Evolutionary conservation across 768 basidiomycete species (phyloP), one percentile per base, ranked within the genome.

Genomic region (Tulasnella sp.): DNA sequence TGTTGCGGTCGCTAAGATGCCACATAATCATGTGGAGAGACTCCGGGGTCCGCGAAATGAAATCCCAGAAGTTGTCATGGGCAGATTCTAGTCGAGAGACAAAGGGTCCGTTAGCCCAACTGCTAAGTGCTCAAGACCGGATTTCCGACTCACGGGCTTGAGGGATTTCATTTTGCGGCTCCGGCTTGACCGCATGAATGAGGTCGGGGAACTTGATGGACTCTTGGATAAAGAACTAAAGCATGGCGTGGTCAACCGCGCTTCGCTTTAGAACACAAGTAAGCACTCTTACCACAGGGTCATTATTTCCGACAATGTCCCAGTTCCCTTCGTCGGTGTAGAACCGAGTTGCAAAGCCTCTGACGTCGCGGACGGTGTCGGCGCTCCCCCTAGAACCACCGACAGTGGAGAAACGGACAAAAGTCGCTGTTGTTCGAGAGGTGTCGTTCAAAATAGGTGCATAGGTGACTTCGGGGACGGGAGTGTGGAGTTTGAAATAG

Each of bases 11-110:
- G 12, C 90, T 91, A 86, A 95, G 88, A 40, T 83, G 83, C 92
- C 93, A 95, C 85, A 90, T 87, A 11, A 89, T 80, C 89, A 77
- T 47, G 40, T 78, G 84, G 88, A 84, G 64, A 29, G 79, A 74
- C 82, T 92, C 89, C 0, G 89, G 85, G 76, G 88, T 87, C 36
- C 91, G 82, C 52, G 86, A 85, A 42, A 87, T 87, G 75, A 90
- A 94, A 77, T 94, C 92, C 91, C 91, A 95, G 74, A 93, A 92
- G 76, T 90, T 92, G 80, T 94, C 92, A 77, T 94, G 92, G 1
- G 81, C 79, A 4, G 79, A 79, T 74, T 80, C 76, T 29, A 22
- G 3, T 12, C 52, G 26, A 59, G 1, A 14, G 4, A 32, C 14
- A 77, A 69, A 29, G 17, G n/a, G 29, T 16, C 19, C 1, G 7